Percentiles rank a stretch among this genome's conserved stretches.
Evolutionary conservation across 1,284 basidiomycete species (phyloP).

Genomic region (Thelephora terrestris): DNA sequence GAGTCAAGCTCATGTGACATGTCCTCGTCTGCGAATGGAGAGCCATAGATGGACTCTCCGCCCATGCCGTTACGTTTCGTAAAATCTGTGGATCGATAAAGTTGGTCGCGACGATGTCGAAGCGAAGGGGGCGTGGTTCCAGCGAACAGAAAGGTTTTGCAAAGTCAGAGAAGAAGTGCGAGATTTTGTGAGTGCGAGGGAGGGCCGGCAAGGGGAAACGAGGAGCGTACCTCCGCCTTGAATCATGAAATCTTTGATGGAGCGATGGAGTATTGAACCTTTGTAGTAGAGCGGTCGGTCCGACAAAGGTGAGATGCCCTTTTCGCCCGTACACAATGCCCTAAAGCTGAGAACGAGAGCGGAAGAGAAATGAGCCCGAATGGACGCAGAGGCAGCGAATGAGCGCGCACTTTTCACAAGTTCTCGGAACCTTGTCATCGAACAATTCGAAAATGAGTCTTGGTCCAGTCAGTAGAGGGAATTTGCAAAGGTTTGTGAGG

Average conservation of each 20-base stretch:
- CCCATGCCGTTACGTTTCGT: constrained; percentile 73
- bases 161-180: not conserved
- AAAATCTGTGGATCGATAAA: constrained; percentile 38
- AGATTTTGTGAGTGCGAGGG: not conserved
- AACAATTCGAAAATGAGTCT: constrained; percentile 76
- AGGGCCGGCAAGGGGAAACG: not conserved
- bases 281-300: constrained; percentile 76
- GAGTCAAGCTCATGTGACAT: constrained; percentile 54
- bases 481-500: not conserved
- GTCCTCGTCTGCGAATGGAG: constrained; percentile 69
- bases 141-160: not conserved
- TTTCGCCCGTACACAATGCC: constrained; percentile 81
- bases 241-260: constrained; percentile 84
- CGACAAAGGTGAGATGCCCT: constrained; percentile 54
- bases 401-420: constrained; percentile 68
- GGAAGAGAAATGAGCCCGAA: constrained; percentile 3
- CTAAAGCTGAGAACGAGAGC: constrained; percentile 53
- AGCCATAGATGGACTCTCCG: constrained; percentile 77
- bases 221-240: constrained; percentile 58
- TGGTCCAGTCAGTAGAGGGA: constrained; percentile 4
- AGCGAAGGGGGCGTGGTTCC: too few species aligned
- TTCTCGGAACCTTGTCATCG: constrained; percentile 68
- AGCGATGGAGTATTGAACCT: constrained; percentile 67
- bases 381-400: not conserved
- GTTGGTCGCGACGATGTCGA: too few species aligned